Conservation (phyloP, 148 eudicot species). For the Rhododendron ferrugineum region DNA sequence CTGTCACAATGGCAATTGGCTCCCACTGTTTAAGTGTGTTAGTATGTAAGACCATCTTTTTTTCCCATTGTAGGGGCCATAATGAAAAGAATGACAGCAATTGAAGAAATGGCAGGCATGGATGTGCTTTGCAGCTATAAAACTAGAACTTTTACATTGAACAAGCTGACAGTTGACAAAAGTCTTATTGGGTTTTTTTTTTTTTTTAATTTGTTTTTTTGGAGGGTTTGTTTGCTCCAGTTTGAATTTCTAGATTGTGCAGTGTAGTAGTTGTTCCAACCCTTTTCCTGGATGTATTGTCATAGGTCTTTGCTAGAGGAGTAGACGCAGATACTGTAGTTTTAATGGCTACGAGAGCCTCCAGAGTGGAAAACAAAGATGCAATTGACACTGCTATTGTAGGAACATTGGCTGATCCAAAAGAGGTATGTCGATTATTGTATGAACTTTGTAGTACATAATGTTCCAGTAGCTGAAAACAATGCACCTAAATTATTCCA, state of each 20-base stretch:
- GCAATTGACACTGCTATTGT: conserved; percentile 81
- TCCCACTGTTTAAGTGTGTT: conserved; percentile 30
- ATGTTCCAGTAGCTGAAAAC: not conserved
- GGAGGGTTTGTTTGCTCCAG: too few relatives aligned
- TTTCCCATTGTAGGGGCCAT: too few relatives aligned
- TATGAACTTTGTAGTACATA: not conserved
- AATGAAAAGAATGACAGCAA: too few relatives aligned
- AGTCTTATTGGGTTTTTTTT: too few relatives aligned
- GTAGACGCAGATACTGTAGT: conserved; percentile 53
- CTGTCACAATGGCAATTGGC: conserved; percentile 53
- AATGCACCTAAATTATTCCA: not conserved
- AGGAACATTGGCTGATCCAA: conserved; percentile 66
- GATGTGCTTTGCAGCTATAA: too few relatives aligned
- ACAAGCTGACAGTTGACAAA: too few relatives aligned
- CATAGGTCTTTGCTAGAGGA: conserved; percentile 49
- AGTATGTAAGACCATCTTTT: too few relatives aligned
- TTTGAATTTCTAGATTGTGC: too few relatives aligned
- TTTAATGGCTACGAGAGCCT: conserved; percentile 67
- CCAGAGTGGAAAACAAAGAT: conserved; percentile 71
- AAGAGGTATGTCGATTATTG: conserved; percentile 42
- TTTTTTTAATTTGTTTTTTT: too few relatives aligned
- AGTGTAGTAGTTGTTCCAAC: too few relatives aligned
- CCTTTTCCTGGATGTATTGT: not conserved
- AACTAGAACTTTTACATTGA: too few relatives aligned
- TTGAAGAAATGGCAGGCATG: too few relatives aligned